Conservation (phyloP, 163 green algal genomes). For the Prototheca wickerhamii region DNA sequence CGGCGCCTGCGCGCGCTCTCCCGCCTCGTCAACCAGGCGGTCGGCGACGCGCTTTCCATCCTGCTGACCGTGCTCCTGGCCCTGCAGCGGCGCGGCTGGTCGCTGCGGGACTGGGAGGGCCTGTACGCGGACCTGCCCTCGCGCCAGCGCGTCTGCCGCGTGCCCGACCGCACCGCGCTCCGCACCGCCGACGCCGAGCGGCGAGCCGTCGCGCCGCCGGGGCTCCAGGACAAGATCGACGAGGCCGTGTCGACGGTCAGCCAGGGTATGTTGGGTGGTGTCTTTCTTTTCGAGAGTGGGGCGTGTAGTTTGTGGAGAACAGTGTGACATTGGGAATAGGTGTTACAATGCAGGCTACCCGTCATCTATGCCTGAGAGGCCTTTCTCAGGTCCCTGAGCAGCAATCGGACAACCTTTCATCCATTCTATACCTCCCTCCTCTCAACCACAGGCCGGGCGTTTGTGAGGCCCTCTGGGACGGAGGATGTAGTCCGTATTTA, state of each 20-base stretch:
- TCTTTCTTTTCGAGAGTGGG: background rate
- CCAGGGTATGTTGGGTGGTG: constrained; percentile 8
- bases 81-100: constrained; percentile 52
- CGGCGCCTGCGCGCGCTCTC: constrained; percentile 58
- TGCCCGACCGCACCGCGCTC: constrained; percentile 66
- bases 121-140: constrained; percentile 87
- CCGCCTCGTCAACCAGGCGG: constrained; percentile 78
- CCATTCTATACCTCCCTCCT: background rate
- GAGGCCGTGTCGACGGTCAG: constrained; percentile 36
- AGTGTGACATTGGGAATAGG: no score
- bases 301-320: no score
- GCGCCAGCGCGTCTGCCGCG: constrained; percentile 58
- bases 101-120: constrained; percentile 57
- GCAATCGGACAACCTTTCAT: background rate
- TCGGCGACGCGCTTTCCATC: constrained; percentile 84
- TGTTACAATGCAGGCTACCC: no score
- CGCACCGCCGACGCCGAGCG: constrained; percentile 78
- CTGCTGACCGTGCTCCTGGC: constrained; percentile 83
- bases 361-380: no score
- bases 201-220: constrained; percentile 45
- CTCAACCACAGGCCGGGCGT: constrained; percentile 46
- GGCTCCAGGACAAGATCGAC: constrained; percentile 74
- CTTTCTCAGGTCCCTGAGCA: no score
- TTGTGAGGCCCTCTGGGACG: constrained; percentile 89
- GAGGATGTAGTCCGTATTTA: constrained; percentile 97